These are phyloP conservation scores for Apiotrichum laibachii DNA, from an alignment of 1,284 basidiomycete species.

Conservation along the genomic window DNA sequence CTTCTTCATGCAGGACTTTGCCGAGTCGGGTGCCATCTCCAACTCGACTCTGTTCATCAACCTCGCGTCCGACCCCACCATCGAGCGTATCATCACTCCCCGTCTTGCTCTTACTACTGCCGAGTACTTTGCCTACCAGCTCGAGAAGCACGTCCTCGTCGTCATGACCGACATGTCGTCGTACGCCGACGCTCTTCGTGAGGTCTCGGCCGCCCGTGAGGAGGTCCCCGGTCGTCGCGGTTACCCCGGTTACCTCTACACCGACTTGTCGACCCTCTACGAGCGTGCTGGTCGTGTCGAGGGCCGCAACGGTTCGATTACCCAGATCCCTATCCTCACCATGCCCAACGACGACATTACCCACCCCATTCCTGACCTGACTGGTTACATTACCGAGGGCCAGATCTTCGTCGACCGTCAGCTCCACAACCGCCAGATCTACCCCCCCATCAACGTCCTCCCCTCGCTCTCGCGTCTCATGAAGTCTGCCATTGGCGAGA, in stretches of 20 bases:
- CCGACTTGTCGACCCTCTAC: conserved; percentile 97
- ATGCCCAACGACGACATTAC: conserved; percentile 99
- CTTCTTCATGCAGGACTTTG: conserved; percentile 99
- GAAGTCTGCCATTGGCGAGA: conserved; percentile 99
- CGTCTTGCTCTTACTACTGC: conserved; percentile 97
- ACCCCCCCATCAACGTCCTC: conserved; percentile 98
- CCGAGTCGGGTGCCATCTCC: conserved; percentile 97
- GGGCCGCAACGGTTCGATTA: conserved; percentile 98
- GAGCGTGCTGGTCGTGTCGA: conserved; percentile 98
- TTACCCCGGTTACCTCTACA: conserved; percentile 84
- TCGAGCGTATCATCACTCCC: conserved; percentile 99
- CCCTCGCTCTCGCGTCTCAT: conserved; percentile 98
- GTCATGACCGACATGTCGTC: conserved; percentile 93
- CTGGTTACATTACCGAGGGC: conserved; percentile 97
- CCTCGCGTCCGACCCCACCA: conserved; percentile 99
- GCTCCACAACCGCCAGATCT: conserved; percentile 73
- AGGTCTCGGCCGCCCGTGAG: conserved; percentile 94
- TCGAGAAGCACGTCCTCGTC: conserved; percentile 99
- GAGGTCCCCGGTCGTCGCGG: conserved; percentile 99
- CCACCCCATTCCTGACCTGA: conserved; percentile 99
- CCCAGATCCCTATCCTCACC: conserved; percentile 98
- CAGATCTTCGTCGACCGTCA: conserved; percentile 96
- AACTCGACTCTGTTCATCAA: conserved; percentile 99
- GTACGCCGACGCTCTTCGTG: conserved; percentile 30
- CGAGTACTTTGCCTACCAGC: conserved; percentile 99